A percentile compares a stretch with the other conserved stretches of the same genome.
These are phyloP conservation scores for thale cress (Arabidopsis thaliana) DNA, from an alignment of 345 rosid genomes.

Conservation along the genomic window DNA sequence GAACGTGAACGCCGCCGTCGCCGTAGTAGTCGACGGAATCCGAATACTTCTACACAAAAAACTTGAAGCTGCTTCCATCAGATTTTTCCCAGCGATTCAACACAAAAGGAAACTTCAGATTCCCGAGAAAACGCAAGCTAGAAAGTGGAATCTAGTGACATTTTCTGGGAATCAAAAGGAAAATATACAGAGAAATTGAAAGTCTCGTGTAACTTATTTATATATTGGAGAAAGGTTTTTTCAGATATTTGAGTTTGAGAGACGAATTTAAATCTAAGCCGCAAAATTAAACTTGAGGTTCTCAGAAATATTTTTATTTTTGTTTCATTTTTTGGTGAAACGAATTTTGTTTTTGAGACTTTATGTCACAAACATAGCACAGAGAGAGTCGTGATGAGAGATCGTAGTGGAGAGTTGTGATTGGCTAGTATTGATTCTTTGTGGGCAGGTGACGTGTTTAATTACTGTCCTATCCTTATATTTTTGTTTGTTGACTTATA, in stretches of 20 bases:
- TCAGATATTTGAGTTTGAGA: constrained; percentile 40
- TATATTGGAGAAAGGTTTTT: neutral
- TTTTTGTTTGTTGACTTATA: neutral
- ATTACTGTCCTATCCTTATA: constrained; percentile 44
- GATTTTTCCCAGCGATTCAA: constrained; percentile 23
- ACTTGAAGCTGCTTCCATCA: constrained; percentile 59
- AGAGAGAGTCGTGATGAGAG: constrained; percentile 38
- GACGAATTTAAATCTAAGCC: constrained; percentile 38
- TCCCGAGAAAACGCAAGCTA: constrained; percentile 25
- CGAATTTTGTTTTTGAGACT: constrained; percentile 15
- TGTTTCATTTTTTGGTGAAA: constrained; percentile 15
- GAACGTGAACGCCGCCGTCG: constrained; percentile 45
- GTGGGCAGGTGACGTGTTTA: constrained; percentile 52
- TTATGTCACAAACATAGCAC: too few relatives aligned
- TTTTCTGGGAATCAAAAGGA: constrained; percentile 18
- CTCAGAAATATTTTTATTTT: neutral
- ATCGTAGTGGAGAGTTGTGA: constrained; percentile 47
- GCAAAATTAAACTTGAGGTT: constrained; percentile 50
- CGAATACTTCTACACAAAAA: constrained; percentile 53
- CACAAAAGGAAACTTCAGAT: neutral
- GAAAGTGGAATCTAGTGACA: constrained; percentile 26
- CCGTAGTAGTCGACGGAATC: constrained; percentile 46
- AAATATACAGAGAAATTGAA: constrained; percentile 11
- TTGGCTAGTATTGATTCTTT: constrained; percentile 57
- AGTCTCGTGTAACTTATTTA: constrained; percentile 22